phyloP scores from a whole-genome alignment of 345 rosid genomes.

The Rhizophora apiculata region DNA sequence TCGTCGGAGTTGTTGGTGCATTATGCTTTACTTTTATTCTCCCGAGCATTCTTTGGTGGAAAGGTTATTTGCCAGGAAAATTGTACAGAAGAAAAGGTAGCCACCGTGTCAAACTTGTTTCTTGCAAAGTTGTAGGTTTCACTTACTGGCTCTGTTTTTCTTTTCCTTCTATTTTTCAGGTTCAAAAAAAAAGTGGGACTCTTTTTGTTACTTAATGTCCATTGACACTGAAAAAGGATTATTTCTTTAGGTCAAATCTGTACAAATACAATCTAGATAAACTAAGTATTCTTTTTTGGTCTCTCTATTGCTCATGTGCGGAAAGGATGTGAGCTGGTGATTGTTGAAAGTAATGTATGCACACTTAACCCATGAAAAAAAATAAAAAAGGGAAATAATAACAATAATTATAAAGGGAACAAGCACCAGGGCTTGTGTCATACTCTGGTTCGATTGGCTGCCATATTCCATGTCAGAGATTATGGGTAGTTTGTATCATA shows the following conservation, averaged over 20 bases:
- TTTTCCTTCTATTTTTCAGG: not conserved
- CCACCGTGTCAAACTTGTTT: not conserved
- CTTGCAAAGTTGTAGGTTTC: not conserved
- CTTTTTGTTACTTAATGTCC: not conserved
- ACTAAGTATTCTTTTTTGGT: not conserved
- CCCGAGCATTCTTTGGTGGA: conserved; percentile 25
- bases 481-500: too few relatives aligned
- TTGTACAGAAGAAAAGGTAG: conserved; percentile 15
- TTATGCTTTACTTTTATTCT: conserved; percentile 12
- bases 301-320: not conserved
- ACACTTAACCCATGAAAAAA: too few relatives aligned
- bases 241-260: not conserved
- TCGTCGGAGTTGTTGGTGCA: conserved; percentile 21
- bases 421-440: too few relatives aligned
- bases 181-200: not conserved
- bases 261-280: not conserved
- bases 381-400: too few relatives aligned
- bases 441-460: too few relatives aligned
- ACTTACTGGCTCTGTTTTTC: not conserved
- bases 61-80: conserved; percentile 17
- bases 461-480: too few relatives aligned
- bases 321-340: not conserved
- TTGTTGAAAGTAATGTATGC: not conserved
- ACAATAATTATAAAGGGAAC: too few relatives aligned
- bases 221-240: not conserved